A percentile compares a stretch with the other conserved stretches of the same genome.
Conservation (phyloP, 805 yeast genomes). For the Candida hungchunana region DNA sequence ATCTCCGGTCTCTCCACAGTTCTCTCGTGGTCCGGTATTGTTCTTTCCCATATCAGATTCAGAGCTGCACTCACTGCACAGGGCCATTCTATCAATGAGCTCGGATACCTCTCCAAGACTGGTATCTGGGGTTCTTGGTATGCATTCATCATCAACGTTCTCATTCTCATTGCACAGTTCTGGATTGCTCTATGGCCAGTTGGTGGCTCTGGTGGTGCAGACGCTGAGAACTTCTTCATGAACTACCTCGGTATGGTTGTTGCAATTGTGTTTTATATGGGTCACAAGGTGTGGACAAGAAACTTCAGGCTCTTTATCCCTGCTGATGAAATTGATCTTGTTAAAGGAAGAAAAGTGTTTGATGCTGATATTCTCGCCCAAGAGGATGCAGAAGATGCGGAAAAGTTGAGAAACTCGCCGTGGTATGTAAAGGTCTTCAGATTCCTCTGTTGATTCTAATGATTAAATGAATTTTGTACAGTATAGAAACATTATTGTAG, state of each 20-base stretch:
- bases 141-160: constrained; percentile 44
- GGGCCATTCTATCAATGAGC: constrained; percentile 45
- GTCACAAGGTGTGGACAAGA: constrained; percentile 45
- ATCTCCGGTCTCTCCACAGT: constrained; percentile 58
- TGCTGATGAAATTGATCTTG: constrained; percentile 40
- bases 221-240: constrained; percentile 45
- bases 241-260: constrained; percentile 47
- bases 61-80: constrained; percentile 54
- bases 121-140: constrained; percentile 52
- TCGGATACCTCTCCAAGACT: constrained; percentile 48
- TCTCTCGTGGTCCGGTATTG: constrained; percentile 60
- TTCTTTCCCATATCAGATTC: constrained; percentile 53
- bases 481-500: too few species aligned
- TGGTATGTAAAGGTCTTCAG: constrained; percentile 18
- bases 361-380: constrained; percentile 38
- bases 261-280: constrained; percentile 40
- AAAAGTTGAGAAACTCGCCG: constrained; percentile 21
- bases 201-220: constrained; percentile 35
- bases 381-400: constrained; percentile 35
- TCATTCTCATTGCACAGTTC: constrained; percentile 55
- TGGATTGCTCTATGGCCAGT: constrained; percentile 65
- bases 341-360: constrained; percentile 41
- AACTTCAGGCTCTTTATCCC: constrained; percentile 32
- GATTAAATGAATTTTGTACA: too few species aligned
- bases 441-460: constrained; percentile 30